Percentiles rank a stretch among this genome's conserved stretches.
Evolutionary conservation across 2,329 filamentous ascomycete genomes (phyloP).

Genomic region (Penicillium sp.): DNA sequence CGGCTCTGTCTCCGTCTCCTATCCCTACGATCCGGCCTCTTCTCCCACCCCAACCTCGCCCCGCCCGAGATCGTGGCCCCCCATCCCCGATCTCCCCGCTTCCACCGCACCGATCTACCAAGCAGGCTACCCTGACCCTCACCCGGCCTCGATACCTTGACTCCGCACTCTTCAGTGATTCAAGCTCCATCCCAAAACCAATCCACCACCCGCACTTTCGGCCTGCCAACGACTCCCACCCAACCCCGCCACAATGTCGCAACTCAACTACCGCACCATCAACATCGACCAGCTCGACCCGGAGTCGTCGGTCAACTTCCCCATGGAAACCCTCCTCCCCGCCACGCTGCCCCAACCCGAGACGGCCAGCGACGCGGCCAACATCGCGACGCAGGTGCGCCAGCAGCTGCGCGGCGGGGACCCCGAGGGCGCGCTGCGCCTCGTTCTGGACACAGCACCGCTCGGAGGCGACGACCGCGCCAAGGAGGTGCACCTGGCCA

Average conservation of each 20-base stretch:
- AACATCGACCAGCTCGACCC: slow-evolving; percentile 90
- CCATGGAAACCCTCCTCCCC: slow-evolving; percentile 77
- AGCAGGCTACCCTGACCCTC: neutral
- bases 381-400: slow-evolving; percentile 74
- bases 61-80: no score
- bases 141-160: neutral
- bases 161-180: neutral
- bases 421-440: slow-evolving; percentile 77
- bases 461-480: slow-evolving; percentile 54
- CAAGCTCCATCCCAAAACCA: neutral
- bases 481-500: slow-evolving; percentile 83
- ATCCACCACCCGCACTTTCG: neutral
- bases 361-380: slow-evolving; percentile 73
- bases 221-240: neutral
- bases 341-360: slow-evolving; percentile 65
- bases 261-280: slow-evolving; percentile 76
- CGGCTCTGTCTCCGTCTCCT: no score
- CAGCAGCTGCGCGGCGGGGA: slow-evolving; percentile 86
- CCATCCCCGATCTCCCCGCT: slow-evolving; percentile 18
- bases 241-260: slow-evolving; percentile 36
- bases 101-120: slow-evolving; percentile 16
- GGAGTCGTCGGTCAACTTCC: slow-evolving; percentile 88
- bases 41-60: no score
- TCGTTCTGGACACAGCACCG: slow-evolving; percentile 80
- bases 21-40: no score